Conservation (phyloP, 2,329 filamentous ascomycete genomes). For the Colletotrichum paranaense region DNA sequence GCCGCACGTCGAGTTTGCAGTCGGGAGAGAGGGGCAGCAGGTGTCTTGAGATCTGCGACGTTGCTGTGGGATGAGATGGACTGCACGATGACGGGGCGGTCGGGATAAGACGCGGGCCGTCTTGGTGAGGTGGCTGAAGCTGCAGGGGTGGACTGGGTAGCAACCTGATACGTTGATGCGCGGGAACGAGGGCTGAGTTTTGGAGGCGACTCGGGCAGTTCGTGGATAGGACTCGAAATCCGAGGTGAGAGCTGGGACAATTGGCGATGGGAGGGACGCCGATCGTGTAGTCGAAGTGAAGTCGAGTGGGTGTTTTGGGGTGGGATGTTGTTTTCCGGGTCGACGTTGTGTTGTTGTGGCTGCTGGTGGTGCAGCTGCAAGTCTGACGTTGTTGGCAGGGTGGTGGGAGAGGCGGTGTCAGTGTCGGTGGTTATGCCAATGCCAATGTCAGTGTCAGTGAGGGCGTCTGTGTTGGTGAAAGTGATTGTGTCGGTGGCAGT, state of each 20-base stretch:
- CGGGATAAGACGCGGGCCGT: constrained; percentile 51
- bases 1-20: constrained; percentile 52
- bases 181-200: constrained; percentile 41
- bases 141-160: constrained; percentile 40
- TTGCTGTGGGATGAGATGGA: constrained; percentile 24
- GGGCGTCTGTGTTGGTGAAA: background rate
- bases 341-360: constrained; percentile 12
- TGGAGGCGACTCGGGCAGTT: constrained; percentile 36
- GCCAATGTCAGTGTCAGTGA: constrained; percentile 8
- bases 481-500: background rate
- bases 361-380: constrained; percentile 17
- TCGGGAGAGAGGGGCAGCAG: constrained; percentile 42
- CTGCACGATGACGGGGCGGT: constrained; percentile 40
- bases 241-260: constrained; percentile 38
- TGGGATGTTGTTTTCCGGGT: constrained; percentile 18
- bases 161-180: constrained; percentile 51
- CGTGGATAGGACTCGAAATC: constrained; percentile 31
- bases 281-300: constrained; percentile 21
- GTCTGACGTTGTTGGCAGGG: constrained; percentile 33
- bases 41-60: constrained; percentile 39
- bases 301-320: constrained; percentile 24
- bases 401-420: constrained; percentile 9
- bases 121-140: constrained; percentile 38
- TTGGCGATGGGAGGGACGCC: constrained; percentile 29
- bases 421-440: constrained; percentile 12